Base-by-base conservation (phyloP, 1,284 basidiomycete genomes). In the Austropuccinia psidii region DNA sequence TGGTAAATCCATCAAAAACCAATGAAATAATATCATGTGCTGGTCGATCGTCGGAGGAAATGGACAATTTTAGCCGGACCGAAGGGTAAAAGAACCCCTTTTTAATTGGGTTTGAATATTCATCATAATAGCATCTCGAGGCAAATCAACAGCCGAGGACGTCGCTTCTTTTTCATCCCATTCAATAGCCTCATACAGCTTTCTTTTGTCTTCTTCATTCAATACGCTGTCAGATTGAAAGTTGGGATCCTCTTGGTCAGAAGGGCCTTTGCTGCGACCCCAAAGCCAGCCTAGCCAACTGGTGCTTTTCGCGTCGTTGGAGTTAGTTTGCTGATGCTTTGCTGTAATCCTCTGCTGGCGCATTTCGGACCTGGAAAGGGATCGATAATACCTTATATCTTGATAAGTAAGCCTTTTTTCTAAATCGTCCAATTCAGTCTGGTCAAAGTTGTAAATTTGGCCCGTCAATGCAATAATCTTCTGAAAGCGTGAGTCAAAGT, bases 361-460 rank as follows among this genome's bases (percentile, higher is more conserved):
- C 19, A 97, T 83, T 77, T 89, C 88, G 7, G 91, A 93, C 8
- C 93, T 88, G 0, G 93, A 93, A 75, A 99, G 92, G 3, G 94
- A 98, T 29, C 96, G 88, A 83, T 98, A 99, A 82, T 98, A 98
- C 13, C 96, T 89, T 67, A 99, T 90, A 78, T 98, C 96, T 80
- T 97, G 92, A 79, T 98, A 98, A 0, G 87, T 86, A 13, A 98
- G 84, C 79, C 91, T 91, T 77, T 81, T 83, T 80, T 99, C 97
- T 65, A 98, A 83, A 0, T 83, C 84, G 58, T 87, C 85, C 31
- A 97, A 82, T 5, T 83, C 83, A 61, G 83, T 80, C 37, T 74
- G n/a, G n/a, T n/a, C n/a, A n/a, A n/a, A n/a, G n/a, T n/a, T n/a
- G n/a, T n/a, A n/a, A n/a, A n/a, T n/a, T n/a, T n/a, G n/a, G n/a